Conservation (phyloP, 495 filamentous ascomycete genomes). For the Usnea hakonensis region DNA sequence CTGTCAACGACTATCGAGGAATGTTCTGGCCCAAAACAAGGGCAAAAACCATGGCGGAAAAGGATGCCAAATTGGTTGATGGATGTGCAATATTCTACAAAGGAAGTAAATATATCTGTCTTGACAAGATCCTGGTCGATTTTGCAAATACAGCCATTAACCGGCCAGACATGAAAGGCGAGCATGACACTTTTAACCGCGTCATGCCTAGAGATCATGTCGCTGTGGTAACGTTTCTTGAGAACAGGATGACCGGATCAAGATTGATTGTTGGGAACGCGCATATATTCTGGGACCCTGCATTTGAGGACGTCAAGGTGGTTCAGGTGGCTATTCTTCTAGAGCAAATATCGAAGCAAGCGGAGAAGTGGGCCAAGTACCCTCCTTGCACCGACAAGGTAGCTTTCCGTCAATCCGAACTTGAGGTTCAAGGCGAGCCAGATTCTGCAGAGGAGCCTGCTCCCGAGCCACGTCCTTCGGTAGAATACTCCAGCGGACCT, state of each 20-base stretch:
- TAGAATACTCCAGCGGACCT: constrained; percentile 72
- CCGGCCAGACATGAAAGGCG: constrained; percentile 86
- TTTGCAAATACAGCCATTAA: constrained; percentile 89
- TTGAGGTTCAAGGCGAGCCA: constrained; percentile 42
- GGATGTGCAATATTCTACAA: constrained; percentile 97
- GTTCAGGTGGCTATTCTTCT: constrained; percentile 91
- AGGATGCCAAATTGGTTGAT: constrained; percentile 78
- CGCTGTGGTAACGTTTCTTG: constrained; percentile 79
- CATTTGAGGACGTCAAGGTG: constrained; percentile 84
- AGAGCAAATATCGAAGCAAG: constrained; percentile 76
- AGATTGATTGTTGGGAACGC: constrained; percentile 87
- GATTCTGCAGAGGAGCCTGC: constrained; percentile 41
- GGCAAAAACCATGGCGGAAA: constrained; percentile 82
- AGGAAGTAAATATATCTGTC: constrained; percentile 76
- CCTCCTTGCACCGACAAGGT: constrained; percentile 73
- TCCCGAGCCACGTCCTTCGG: constrained; percentile 53
- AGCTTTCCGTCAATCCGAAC: constrained; percentile 55
- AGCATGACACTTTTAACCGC: constrained; percentile 93
- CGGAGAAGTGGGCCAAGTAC: constrained; percentile 72
- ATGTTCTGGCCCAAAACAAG: constrained; percentile 82
- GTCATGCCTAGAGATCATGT: constrained; percentile 98
- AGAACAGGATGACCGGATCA: constrained; percentile 78
- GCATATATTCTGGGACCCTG: constrained; percentile 90
- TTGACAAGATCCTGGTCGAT: constrained; percentile 89
- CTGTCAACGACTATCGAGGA: constrained; percentile 81